Evolutionary conservation across 2,329 filamentous ascomycete species (phyloP).

Genomic region (Teratosphaeria nubilosa): DNA sequence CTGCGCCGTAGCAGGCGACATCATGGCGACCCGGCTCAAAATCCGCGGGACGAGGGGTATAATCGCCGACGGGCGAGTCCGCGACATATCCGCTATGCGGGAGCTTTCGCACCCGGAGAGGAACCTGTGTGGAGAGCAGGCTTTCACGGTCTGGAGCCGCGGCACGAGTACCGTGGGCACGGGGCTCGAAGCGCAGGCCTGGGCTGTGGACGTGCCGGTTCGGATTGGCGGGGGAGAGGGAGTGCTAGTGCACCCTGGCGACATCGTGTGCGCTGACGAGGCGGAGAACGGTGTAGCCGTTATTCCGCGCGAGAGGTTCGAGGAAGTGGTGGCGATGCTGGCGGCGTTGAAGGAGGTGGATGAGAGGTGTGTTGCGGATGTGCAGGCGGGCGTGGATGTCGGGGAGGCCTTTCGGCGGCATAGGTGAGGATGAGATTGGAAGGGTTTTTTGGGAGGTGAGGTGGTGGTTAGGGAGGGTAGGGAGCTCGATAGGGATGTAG

Average conservation of each 20-base stretch:
- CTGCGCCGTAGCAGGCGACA: conserved; percentile 66
- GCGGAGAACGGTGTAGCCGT: conserved; percentile 56
- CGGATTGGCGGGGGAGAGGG: conserved; percentile 21
- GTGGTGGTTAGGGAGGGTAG: neutral
- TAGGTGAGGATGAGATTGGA: too few species aligned
- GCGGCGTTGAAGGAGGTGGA: conserved; percentile 37
- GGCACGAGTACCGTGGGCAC: conserved; percentile 50
- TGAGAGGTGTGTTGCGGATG: conserved; percentile 44
- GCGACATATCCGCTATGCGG: conserved; percentile 44
- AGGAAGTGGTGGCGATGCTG: conserved; percentile 51
- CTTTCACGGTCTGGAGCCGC: conserved; percentile 43
- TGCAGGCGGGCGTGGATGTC: conserved; percentile 52
- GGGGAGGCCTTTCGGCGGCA: conserved; percentile 57
- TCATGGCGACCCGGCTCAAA: conserved; percentile 63
- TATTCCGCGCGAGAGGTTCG: conserved; percentile 52
- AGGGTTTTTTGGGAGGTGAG: too few species aligned
- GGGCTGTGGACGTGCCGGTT: conserved; percentile 38
- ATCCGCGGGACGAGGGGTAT: conserved; percentile 49
- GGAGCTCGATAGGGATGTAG: too few species aligned
- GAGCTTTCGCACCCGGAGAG: conserved; percentile 39
- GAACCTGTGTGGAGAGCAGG: conserved; percentile 1
- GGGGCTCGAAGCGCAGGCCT: conserved; percentile 46
- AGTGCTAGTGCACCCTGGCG: conserved; percentile 40
- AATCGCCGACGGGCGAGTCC: conserved; percentile 57
- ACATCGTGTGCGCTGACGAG: conserved; percentile 60